Base-by-base conservation (phyloP, 2,329 filamentous ascomycete genomes). In the Fusarium sp. region DNA sequence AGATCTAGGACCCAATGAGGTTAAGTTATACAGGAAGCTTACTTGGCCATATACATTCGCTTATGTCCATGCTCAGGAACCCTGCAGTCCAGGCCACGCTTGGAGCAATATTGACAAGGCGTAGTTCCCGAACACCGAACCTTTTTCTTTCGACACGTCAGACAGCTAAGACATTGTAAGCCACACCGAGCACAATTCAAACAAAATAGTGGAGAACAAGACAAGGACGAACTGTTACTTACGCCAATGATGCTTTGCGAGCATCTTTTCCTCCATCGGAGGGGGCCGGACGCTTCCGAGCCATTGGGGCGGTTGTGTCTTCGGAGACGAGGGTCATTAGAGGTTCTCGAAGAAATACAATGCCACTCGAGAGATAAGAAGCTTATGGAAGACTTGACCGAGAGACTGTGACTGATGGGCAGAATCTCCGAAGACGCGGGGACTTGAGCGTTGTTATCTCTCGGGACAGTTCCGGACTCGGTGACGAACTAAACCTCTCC, bases 111-210 rank as follows among this genome's bases (percentile, higher is more conserved):
- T n/a, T 65, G 67, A 50, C 71, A 73, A 47, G 71, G 71, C 23
- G 67, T 73, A 27, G 71, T 73, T 21, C 71, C 71, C 14, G 71
- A 73, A 21, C 71, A 73, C 42, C 71, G 55, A 42, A 73, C 71
- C 39, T 73, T 73, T 46, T 73, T 73, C 69, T 73, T 73, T 35
- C 71, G 70, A 46, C 71, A 73, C 21, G 71, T 73, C 39, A 73
- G 69, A 45, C 71, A 73, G 17, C 71, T 73, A 42, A 4, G 35
- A 43, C 8, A 23, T 41, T 42, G 55, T 58, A 37, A 45, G 52
- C 45, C 29, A 23, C 35, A 20, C 31, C 15, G 8, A 37, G 8
- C 15, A 18, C 23, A n/a, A n/a, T n/a, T n/a, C n/a, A 20, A 11
- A n/a, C 7, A 23, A 47, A 58, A 60, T 50, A 57, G 66, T 67